Conservation (phyloP, 768 basidiomycete genomes). For the Daedalea quercina region DNA sequence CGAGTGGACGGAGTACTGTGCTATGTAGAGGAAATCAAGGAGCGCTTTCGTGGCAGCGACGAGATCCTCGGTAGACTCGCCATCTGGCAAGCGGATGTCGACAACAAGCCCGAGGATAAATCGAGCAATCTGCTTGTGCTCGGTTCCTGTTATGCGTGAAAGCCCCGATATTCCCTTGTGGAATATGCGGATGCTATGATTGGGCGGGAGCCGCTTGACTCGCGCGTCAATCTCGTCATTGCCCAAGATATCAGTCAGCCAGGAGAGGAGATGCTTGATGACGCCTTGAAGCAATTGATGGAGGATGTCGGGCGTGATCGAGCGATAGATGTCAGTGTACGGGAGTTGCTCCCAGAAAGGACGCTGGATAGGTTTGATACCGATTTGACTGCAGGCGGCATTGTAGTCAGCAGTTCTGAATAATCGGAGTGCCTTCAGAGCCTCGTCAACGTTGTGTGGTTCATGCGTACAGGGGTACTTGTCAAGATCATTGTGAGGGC, state of each 20-base stretch:
- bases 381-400: slow-evolving; percentile 8
- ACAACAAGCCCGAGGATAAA: too few species aligned
- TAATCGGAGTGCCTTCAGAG: slow-evolving; percentile 5
- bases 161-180: too few species aligned
- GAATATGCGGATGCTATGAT: too few species aligned
- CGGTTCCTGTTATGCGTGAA: too few species aligned
- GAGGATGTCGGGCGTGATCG: slow-evolving; percentile 23
- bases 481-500: slow-evolving; percentile 8
- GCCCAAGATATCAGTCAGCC: too few species aligned
- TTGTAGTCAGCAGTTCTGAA: slow-evolving; percentile 1
- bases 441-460: not conserved
- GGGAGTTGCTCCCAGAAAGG: slow-evolving; percentile 22
- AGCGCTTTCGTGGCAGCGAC: not conserved
- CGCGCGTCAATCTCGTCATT: too few species aligned
- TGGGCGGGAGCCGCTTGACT: too few species aligned
- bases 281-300: slow-evolving; percentile 25
- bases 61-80: not conserved
- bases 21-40: slow-evolving; percentile 21
- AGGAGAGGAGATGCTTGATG: too few species aligned
- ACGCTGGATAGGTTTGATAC: slow-evolving; percentile 15
- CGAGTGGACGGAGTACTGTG: slow-evolving; percentile 17
- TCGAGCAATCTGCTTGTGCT: too few species aligned
- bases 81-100: not conserved
- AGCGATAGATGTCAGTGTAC: slow-evolving; percentile 16
- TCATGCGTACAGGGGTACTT: not conserved